Evolutionary conservation across 768 basidiomycete species (phyloP), one percentile per base, ranked within the genome.

Genomic region (Hygrocybe punicea): DNA sequence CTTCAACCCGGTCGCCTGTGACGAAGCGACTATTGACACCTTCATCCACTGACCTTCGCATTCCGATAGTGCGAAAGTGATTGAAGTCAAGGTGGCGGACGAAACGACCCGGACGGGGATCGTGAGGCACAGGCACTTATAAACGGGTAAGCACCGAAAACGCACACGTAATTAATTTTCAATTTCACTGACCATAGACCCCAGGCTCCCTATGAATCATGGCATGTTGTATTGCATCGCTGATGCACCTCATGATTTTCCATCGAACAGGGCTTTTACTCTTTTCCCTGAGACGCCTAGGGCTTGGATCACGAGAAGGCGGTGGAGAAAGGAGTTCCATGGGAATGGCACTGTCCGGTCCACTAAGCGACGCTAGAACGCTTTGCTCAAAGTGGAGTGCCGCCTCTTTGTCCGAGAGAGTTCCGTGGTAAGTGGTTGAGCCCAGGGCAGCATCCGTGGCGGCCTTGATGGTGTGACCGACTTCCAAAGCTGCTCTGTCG

Each of bases 11-110:
- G 55, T 89, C 87, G 0, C 89, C 88, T 1, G 96, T 99, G 36
- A 99, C 95, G 65, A 96, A 99, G 9, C 93, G 89, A 63, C 89
- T 88, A 53, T 84, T 86, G 13, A 91, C 83, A 39, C 93, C 89
- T 70, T 97, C 93, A 29, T 91, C 92, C 2, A 97, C 84, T 4
- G 90, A 91, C 17, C 97, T 86, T 49, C 93, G 83, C 85, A 98
- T 94, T 0, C 96, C 96, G 55, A 96, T 93, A 23, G 97, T 96
- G 24, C 95, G 85, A 78, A 99, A 99, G 69, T 96, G 93, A 64
- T 93, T 95, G 67, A 99, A 99, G 67, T 93, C 92, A 13, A 99
- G 74, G 70, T 93, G 88, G 37, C 83, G 86, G 35, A 97, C 86
- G 66, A 88, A 89, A 58, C 89, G 82, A 52, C 89, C 87, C 29